Percentiles rank a stretch among this genome's conserved stretches.
Evolutionary conservation across 2,329 filamentous ascomycete species (phyloP).

Genomic region (Cytospora piceae): DNA sequence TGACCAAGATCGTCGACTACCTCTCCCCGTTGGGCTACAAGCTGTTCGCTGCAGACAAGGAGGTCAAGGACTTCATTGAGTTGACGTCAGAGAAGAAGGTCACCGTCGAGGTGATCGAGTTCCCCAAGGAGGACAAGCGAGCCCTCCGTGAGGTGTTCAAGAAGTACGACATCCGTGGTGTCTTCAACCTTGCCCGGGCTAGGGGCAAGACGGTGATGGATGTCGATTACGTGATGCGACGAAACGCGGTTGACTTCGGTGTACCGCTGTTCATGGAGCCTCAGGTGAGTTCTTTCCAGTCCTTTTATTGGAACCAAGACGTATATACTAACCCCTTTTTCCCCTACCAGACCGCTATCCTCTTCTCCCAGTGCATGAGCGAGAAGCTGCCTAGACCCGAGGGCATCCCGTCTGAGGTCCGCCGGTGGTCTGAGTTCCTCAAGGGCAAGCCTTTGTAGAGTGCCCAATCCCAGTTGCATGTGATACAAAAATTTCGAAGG

Average conservation of each 20-base stretch:
- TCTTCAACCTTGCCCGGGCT: constrained; percentile 89
- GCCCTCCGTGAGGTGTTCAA: constrained; percentile 92
- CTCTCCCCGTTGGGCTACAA: constrained; percentile 91
- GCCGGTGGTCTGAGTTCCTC: constrained; percentile 94
- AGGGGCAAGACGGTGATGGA: constrained; percentile 84
- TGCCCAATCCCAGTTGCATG: constrained; percentile 12
- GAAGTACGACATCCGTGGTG: constrained; percentile 94
- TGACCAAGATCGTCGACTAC: constrained; percentile 83
- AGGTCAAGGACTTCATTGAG: constrained; percentile 85
- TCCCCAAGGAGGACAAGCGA: constrained; percentile 95
- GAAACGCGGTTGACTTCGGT: constrained; percentile 97
- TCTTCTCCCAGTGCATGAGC: constrained; percentile 96
- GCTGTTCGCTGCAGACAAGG: constrained; percentile 80
- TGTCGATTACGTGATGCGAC: constrained; percentile 97
- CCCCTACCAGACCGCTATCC: constrained; percentile 75
- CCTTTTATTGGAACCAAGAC: neutral
- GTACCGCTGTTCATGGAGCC: constrained; percentile 98
- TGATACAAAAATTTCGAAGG: constrained; percentile 20
- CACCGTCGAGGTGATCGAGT: constrained; percentile 87
- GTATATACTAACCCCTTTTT: constrained; percentile 37
- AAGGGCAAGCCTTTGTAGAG: constrained; percentile 78
- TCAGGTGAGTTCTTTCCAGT: constrained; percentile 65
- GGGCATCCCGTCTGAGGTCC: constrained; percentile 88
- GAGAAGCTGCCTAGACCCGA: constrained; percentile 89
- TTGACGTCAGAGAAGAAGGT: constrained; percentile 67